These are phyloP conservation scores for Obba rivulosa DNA, from an alignment of 768 basidiomycete species.

Conservation along the genomic window DNA sequence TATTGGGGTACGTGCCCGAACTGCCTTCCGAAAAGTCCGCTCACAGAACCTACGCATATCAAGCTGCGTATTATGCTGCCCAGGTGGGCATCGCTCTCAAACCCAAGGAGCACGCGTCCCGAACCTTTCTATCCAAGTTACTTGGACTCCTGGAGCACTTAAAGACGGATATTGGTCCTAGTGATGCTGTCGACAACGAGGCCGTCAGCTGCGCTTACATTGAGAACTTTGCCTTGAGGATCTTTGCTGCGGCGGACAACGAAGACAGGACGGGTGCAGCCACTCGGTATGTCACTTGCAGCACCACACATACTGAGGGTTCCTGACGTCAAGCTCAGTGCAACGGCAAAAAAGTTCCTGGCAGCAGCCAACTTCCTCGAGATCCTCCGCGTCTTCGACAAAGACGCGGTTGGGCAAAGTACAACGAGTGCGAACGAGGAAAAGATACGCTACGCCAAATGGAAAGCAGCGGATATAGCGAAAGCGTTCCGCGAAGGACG, in stretches of 20 bases:
- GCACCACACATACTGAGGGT: too few species aligned
- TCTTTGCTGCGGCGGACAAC: slow-evolving; percentile 87
- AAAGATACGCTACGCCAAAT: slow-evolving; percentile 91
- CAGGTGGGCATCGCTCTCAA: slow-evolving; percentile 79
- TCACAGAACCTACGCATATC: slow-evolving; percentile 6
- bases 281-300: slow-evolving; percentile 52
- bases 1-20: slow-evolving; percentile 81
- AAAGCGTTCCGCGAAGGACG: slow-evolving; percentile 95
- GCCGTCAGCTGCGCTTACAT: slow-evolving; percentile 82
- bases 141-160: slow-evolving; percentile 75
- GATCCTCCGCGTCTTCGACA: slow-evolving; percentile 65
- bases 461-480: slow-evolving; percentile 95
- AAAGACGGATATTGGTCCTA: slow-evolving; percentile 67
- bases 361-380: slow-evolving; percentile 95
- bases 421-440: slow-evolving; percentile 52
- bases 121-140: slow-evolving; percentile 65
- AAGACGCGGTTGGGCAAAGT: slow-evolving; percentile 26
- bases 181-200: slow-evolving; percentile 82
- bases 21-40: neutral
- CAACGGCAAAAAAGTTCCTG: slow-evolving; percentile 91
- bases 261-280: slow-evolving; percentile 79
- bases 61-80: slow-evolving; percentile 89
- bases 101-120: slow-evolving; percentile 56
- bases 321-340: slow-evolving; percentile 50
- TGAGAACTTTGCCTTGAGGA: slow-evolving; percentile 88